Evolutionary conservation across 208 protist species (phyloP), one percentile per base, ranked within the genome.

Genomic region (Trypanosoma congolense): DNA sequence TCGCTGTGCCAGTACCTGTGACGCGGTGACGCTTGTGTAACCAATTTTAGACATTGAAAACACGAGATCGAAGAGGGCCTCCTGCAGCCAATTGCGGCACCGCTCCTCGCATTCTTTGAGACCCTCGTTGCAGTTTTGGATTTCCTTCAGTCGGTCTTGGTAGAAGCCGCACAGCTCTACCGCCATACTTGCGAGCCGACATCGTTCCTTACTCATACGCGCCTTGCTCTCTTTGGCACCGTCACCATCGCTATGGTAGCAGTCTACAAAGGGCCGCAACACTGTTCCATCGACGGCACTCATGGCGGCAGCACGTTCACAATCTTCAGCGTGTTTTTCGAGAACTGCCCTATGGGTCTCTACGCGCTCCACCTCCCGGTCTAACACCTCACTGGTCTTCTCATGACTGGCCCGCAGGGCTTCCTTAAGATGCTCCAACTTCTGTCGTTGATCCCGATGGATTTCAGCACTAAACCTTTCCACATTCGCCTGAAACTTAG

Each of bases 1-100:
- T 18, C 81, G 80, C 73, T 94, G 87, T 21, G 80, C 83, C 12
- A 94, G 47, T 16, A 86, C 81, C 56, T 91, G 87, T 14, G 83
- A 85, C 24, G 62, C 78, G 36, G 65, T 84, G 8, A 90, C 75
- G 64, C 77, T 80, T 29, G 57, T 71, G 38, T 90, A 88, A 41
- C 79, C 80, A 52, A 90, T 88, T 25, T 72, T 69, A 1, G 81
- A 70, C 36, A 94, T 70, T 24, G 60, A 43, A 3, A 80, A 51
- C 67, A 94, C 87, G 22, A 91, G 47, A 1, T 77, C 59, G 0
- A 73, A 70, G 45, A 91, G 70, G 2, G 65, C 29, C 2, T 48
- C n/a, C 43, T 80, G 63, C 1, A 87, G 60, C 16, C 73, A 61
- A 9, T 51, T 26, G 24, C 79, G 70, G 14, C 87, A 75, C 30